A percentile compares a stretch with the other conserved stretches of the same genome.
phyloP scores from a whole-genome alignment of 2,329 filamentous ascomycete species.

The Colletotrichum eremochloae region DNA sequence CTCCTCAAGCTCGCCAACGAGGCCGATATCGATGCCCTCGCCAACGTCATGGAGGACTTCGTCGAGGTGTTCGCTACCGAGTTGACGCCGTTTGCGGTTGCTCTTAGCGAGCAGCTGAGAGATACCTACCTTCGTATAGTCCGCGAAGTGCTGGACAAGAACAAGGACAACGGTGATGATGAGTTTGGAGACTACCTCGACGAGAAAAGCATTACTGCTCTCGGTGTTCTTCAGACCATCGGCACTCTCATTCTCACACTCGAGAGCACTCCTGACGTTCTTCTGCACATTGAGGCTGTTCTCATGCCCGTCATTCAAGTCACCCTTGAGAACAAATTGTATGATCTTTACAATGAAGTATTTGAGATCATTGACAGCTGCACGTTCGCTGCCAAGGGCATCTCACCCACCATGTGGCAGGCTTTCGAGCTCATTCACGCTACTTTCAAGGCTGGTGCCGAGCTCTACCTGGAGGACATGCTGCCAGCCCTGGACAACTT shows the following conservation, averaged over 20 bases:
- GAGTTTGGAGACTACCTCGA: conserved; percentile 92
- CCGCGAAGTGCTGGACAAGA: conserved; percentile 88
- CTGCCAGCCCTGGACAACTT: conserved; percentile 98
- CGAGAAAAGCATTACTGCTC: conserved; percentile 97
- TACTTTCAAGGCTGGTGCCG: conserved; percentile 96
- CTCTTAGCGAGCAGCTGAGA: conserved; percentile 92
- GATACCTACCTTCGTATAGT: conserved; percentile 97
- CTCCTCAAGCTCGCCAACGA: conserved; percentile 97
- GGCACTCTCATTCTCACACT: conserved; percentile 96
- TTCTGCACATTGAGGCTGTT: conserved; percentile 93
- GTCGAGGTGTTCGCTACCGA: conserved; percentile 99
- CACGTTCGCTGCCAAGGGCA: conserved; percentile 96
- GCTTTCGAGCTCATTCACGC: conserved; percentile 97
- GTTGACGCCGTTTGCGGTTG: conserved; percentile 95
- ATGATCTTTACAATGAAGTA: conserved; percentile 97
- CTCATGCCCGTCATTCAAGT: conserved; percentile 97
- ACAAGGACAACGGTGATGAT: conserved; percentile 80
- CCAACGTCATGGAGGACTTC: conserved; percentile 99
- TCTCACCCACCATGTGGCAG: conserved; percentile 98
- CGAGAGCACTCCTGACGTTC: conserved; percentile 95
- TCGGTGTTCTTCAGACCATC: conserved; percentile 97
- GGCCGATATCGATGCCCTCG: conserved; percentile 95
- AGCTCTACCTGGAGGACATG: conserved; percentile 99
- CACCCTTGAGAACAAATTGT: conserved; percentile 97
- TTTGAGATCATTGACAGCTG: conserved; percentile 99